Base-by-base conservation (phyloP, 2,329 filamentous ascomycete genomes). In the Sarocladium kiliense region DNA sequence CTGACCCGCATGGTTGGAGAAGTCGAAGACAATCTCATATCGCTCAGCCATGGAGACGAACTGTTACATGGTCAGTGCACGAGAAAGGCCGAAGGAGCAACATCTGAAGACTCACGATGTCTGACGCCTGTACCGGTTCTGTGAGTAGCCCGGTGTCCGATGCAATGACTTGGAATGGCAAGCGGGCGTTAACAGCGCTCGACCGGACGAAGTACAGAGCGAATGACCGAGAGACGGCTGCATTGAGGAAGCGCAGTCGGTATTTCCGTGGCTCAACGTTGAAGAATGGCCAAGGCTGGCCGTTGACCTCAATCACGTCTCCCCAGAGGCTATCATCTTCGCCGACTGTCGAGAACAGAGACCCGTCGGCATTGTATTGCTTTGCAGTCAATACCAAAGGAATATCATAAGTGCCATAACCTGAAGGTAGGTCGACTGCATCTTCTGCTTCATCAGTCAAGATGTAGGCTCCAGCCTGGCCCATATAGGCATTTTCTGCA, bases 251-350 rank as follows among this genome's bases (percentile, higher is more conserved):
- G 2, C 80, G 70, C 59, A 85, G 75, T 18, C 80, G 77, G 65
- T 85, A 84, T 63, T 83, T 84, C 62, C 81, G 75, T 6, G 79
- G 79, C 65, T 85, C 77, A 3, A 84, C 80, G n/a, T 74, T 71
- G 10, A 82, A 60, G 58, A 73, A 83, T 2, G 81, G 81, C 81
- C 81, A 85, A 2, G 81, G 81, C 58, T 79, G 75, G 2, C 77
- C 77, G 60, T 84, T 84, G 56, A 83, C 80, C 41, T 82, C 74
- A 53, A 83, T 80, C 2, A 80, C 67, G 60, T 84, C 81, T 34
- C 81, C 81, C 62, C 74, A 82, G 14, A 81, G 68, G 58, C 73
- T 77, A 18, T 68, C 67, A 2, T 66, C 65, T 58, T 80, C 75
- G 18, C 72, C 68, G 1, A 67, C 69, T 0, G 77, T 72, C 6